Conservation (phyloP, 371 early-diverging fungal genomes). For the Apophysomyces trapeziformis region DNA sequence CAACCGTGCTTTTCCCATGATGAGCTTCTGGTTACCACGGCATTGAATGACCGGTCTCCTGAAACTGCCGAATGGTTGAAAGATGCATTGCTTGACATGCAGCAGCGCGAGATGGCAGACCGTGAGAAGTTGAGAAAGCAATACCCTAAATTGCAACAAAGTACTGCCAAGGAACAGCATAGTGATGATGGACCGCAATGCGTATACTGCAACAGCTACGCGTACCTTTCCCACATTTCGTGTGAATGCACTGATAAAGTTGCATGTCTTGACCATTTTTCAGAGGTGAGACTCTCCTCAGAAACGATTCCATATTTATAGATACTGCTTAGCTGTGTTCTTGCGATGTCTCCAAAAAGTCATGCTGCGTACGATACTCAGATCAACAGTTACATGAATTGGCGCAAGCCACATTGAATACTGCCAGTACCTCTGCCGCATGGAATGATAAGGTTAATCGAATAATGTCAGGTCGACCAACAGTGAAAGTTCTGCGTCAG, state of each 20-base stretch:
- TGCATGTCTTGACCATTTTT: slow-evolving; percentile 65
- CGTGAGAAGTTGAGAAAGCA: slow-evolving; percentile 51
- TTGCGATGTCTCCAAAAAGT: slow-evolving; percentile 49
- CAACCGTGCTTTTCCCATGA: slow-evolving; percentile 95
- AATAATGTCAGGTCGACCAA: slow-evolving; percentile 48
- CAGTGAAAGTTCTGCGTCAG: slow-evolving; percentile 54
- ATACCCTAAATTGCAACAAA: slow-evolving; percentile 40
- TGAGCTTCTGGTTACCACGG: slow-evolving; percentile 76
- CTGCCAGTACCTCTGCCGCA: slow-evolving; percentile 31
- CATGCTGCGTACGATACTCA: slow-evolving; percentile 54
- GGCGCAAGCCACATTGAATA: slow-evolving; percentile 18
- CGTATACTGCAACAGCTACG: slow-evolving; percentile 70
- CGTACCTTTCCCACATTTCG: slow-evolving; percentile 69
- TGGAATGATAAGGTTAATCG: slow-evolving; percentile 50
- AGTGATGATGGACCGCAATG: slow-evolving; percentile 73
- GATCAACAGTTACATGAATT: slow-evolving; percentile 57
- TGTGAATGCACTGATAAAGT: slow-evolving; percentile 70
- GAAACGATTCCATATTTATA: slow-evolving; percentile 1
- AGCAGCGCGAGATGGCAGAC: slow-evolving; percentile 59
- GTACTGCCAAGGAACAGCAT: slow-evolving; percentile 38
- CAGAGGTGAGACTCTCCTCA: slow-evolving; percentile 46
- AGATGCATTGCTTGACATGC: slow-evolving; percentile 60
- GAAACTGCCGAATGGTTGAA: slow-evolving; percentile 60
- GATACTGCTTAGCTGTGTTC: slow-evolving; percentile 50
- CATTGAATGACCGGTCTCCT: slow-evolving; percentile 43